These are phyloP conservation scores for Aspergillus panamensis DNA, from an alignment of 495 filamentous ascomycete genomes.

Conservation along the genomic window DNA sequence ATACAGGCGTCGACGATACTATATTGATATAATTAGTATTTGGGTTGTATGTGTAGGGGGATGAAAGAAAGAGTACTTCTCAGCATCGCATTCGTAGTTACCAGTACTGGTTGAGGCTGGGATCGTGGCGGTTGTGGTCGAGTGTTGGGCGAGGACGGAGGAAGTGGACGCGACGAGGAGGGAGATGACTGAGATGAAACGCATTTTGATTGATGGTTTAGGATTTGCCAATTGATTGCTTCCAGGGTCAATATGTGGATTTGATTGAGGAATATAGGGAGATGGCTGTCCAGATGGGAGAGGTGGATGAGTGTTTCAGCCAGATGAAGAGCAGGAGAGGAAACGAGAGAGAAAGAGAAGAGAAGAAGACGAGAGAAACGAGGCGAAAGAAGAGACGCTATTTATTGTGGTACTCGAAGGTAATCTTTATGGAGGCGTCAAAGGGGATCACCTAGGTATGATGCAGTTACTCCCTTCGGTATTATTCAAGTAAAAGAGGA, in stretches of 20 bases:
- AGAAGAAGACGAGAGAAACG: neutral
- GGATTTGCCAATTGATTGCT: neutral
- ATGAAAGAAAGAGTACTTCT: slow-evolving; percentile 15
- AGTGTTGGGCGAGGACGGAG: slow-evolving; percentile 11
- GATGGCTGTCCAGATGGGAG: neutral
- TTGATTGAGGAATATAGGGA: too few relatives aligned
- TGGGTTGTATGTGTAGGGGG: neutral
- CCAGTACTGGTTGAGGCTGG: neutral
- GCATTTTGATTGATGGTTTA: slow-evolving; percentile 10
- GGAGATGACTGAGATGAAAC: slow-evolving; percentile 2
- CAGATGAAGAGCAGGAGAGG: neutral
- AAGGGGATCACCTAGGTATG: too few relatives aligned
- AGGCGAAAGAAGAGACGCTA: neutral
- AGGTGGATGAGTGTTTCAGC: neutral
- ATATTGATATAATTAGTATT: neutral
- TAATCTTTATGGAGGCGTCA: too few relatives aligned
- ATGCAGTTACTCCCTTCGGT: too few relatives aligned
- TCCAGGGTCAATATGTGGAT: neutral
- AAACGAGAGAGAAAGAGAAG: neutral
- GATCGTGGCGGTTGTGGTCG: slow-evolving; percentile 2
- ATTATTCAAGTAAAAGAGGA: too few relatives aligned
- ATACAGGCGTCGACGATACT: slow-evolving; percentile 37
- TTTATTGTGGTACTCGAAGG: too few relatives aligned
- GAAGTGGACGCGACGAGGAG: slow-evolving; percentile 8
- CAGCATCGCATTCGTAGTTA: slow-evolving; percentile 4